phyloP scores from a whole-genome alignment of 2,329 filamentous ascomycete species.

The Fusarium sp. region DNA sequence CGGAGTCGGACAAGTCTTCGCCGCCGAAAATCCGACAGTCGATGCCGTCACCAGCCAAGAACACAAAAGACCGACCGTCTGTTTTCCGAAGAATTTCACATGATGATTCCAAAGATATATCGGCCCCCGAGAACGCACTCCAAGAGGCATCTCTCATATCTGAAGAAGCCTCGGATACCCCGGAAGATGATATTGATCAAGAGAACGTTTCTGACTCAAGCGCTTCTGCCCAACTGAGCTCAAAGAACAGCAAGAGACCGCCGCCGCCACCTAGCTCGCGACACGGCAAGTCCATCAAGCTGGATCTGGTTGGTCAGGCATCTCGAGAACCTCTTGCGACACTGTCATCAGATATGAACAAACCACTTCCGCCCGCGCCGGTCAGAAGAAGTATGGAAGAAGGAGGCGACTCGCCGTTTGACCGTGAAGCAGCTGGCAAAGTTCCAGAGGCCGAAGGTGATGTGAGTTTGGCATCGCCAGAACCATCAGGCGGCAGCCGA shows the following conservation, averaged over 20 bases:
- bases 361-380: constrained; percentile 68
- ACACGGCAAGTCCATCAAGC: constrained; percentile 78
- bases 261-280: constrained; percentile 78
- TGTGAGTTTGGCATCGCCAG: constrained; percentile 46
- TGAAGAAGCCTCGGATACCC: constrained; percentile 32
- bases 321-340: constrained; percentile 25
- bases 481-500: constrained; percentile 48
- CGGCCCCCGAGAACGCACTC: constrained; percentile 12
- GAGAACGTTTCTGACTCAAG: constrained; percentile 43
- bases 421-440: constrained; percentile 63
- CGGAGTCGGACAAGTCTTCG: constrained; percentile 44
- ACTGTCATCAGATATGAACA: constrained; percentile 48
- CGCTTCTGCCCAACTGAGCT: constrained; percentile 33
- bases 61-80: constrained; percentile 26
- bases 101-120: constrained; percentile 16
- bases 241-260: constrained; percentile 65
- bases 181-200: constrained; percentile 35
- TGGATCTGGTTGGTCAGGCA: constrained; percentile 50
- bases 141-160: constrained; percentile 38
- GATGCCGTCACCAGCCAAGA: constrained; percentile 5
- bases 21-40: constrained; percentile 15
- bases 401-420: constrained; percentile 61
- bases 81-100: constrained; percentile 26
- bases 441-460: constrained; percentile 54
- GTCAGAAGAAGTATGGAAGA: constrained; percentile 57